Evolutionary conservation across 225 moss, liverwort and hornwort genomes (phyloP).

Genomic region (Thuidium tamariscinum): DNA sequence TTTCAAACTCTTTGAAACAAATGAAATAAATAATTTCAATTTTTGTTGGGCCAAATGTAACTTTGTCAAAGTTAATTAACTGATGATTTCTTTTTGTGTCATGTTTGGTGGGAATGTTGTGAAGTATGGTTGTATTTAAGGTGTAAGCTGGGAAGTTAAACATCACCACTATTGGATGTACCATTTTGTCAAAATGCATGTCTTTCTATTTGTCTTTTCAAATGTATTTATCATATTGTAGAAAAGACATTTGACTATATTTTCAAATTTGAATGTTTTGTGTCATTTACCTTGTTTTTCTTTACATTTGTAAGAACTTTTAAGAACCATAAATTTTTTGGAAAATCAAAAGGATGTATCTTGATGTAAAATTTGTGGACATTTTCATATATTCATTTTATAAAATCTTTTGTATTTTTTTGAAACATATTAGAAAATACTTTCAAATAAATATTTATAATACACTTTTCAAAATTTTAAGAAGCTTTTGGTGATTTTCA

Average conservation of each 20-base stretch:
- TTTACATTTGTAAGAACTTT: neutral
- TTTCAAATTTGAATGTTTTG: neutral
- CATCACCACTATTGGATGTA: neutral
- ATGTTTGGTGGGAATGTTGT: no score
- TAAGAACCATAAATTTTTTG: neutral
- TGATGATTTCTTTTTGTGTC: no score
- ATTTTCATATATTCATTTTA: neutral
- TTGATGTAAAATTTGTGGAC: neutral
- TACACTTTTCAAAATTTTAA: neutral
- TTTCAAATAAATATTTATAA: neutral
- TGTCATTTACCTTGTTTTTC: neutral
- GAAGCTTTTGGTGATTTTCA: neutral
- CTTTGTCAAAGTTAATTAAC: no score
- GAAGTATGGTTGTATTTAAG: no score
- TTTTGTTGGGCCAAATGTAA: no score
- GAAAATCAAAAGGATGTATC: neutral
- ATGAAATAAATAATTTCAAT: neutral
- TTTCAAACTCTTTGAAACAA: no score
- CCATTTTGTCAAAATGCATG: neutral
- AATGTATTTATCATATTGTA: neutral
- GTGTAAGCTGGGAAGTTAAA: neutral
- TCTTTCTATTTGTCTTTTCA: neutral
- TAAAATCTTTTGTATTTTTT: neutral
- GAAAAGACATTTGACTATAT: neutral
- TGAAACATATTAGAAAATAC: neutral